phyloP scores from a whole-genome alignment of 345 rosid species.

The Euphorbia pulcherrima region DNA sequence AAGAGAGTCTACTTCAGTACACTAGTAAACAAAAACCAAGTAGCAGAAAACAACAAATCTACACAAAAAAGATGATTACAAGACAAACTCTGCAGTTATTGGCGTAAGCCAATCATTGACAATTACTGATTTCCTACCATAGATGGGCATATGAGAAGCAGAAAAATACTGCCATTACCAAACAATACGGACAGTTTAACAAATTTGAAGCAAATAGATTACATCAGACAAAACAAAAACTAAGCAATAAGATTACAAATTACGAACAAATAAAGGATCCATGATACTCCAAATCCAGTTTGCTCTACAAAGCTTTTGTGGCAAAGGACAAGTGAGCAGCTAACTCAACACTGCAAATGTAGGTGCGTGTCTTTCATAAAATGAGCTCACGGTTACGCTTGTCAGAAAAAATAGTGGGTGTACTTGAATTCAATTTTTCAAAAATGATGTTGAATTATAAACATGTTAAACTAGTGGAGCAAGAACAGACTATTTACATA shows the following conservation, averaged over 20 bases:
- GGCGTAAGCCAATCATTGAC: neutral
- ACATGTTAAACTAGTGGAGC: neutral
- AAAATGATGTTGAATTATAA: neutral
- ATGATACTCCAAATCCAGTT: neutral
- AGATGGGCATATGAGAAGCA: neutral
- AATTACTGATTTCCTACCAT: neutral
- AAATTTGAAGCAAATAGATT: neutral
- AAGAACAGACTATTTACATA: neutral
- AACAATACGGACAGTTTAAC: neutral
- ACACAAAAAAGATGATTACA: neutral
- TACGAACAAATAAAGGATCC: neutral
- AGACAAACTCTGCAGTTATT: neutral
- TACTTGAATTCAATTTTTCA: neutral
- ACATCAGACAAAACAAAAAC: neutral
- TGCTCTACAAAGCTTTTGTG: neutral
- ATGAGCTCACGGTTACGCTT: neutral
- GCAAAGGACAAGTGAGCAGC: neutral
- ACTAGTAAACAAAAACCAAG: too few species aligned
- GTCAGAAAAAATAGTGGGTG: neutral
- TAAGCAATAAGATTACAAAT: neutral
- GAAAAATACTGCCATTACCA: neutral
- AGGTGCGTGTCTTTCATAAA: neutral
- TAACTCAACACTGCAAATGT: neutral
- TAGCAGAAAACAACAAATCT: too few species aligned
- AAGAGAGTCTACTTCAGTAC: neutral